Evolutionary conservation across 2,329 filamentous ascomycete genomes (phyloP).

Genomic region (Penicillium corylophilum): DNA sequence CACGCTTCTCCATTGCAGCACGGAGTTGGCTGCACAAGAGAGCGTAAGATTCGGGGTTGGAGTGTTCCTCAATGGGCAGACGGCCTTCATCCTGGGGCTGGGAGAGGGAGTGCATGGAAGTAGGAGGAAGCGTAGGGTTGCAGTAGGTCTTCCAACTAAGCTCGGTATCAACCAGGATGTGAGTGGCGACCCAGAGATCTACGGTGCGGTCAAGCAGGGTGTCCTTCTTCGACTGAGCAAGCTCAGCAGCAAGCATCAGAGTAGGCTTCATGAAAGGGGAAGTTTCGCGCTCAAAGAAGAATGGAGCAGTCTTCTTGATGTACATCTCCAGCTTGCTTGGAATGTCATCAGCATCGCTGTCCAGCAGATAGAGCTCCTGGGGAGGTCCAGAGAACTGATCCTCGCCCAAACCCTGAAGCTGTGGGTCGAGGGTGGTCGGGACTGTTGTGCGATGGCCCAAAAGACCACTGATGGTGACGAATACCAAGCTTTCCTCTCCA

Average conservation of each 20-base stretch:
- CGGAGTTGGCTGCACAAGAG: slow-evolving; percentile 56
- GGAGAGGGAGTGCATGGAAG: slow-evolving; percentile 37
- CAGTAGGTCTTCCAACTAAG: slow-evolving; percentile 51
- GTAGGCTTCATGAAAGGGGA: slow-evolving; percentile 55
- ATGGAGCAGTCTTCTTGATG: slow-evolving; percentile 49
- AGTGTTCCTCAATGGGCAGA: slow-evolving; percentile 40
- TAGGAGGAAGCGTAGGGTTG: slow-evolving; percentile 43
- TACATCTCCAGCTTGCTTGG: slow-evolving; percentile 55
- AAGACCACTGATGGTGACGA: slow-evolving; percentile 48
- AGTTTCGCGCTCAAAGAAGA: slow-evolving; percentile 50
- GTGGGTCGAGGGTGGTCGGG: slow-evolving; percentile 39
- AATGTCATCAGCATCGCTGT: slow-evolving; percentile 52
- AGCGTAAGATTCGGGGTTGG: slow-evolving; percentile 46
- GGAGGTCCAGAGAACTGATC: slow-evolving; percentile 38
- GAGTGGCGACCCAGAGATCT: slow-evolving; percentile 58
- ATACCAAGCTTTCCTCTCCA: slow-evolving; percentile 53
- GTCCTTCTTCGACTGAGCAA: slow-evolving; percentile 38
- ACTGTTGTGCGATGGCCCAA: slow-evolving; percentile 40
- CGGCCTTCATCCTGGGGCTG: slow-evolving; percentile 42
- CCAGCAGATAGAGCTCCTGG: slow-evolving; percentile 50
- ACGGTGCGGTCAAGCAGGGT: slow-evolving; percentile 48
- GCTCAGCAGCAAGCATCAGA: slow-evolving; percentile 40
- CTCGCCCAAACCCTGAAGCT: slow-evolving; percentile 42
- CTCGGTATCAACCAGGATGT: slow-evolving; percentile 52
- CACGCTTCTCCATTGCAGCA: slow-evolving; percentile 56